Conservation (phyloP, 139 green algal genomes). For the Pseudopediastrum boryanum region DNA sequence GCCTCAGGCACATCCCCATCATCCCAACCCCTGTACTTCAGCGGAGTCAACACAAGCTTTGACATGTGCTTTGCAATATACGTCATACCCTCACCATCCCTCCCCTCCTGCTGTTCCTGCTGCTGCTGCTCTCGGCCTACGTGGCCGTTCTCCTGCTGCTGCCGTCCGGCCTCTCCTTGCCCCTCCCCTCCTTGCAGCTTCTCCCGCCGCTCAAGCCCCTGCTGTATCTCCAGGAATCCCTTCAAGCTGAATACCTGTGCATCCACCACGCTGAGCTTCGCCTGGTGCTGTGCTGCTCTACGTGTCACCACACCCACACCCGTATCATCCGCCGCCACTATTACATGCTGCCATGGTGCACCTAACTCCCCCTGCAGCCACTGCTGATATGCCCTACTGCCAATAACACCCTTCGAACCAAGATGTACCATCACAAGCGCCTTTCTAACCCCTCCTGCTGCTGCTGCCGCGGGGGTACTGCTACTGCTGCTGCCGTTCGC, state of each 20-base stretch:
- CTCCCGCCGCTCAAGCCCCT: constrained; percentile 2
- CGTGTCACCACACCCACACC: constrained; percentile 70
- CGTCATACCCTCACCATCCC: not conserved
- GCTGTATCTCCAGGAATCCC: not conserved
- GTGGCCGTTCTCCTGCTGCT: not conserved
- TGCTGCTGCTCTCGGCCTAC: not conserved
- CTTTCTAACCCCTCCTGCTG: not conserved
- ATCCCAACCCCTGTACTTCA: too few relatives aligned
- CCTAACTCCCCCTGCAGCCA: constrained; percentile 38
- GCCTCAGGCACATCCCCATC: too few relatives aligned
- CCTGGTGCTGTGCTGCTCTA: constrained; percentile 55
- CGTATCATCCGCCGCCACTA: too few relatives aligned
- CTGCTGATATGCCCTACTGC: constrained; percentile 12
- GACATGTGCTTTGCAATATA: not conserved
- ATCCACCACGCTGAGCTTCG: constrained; percentile 75
- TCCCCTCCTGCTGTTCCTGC: not conserved
- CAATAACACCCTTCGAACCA: constrained; percentile 19
- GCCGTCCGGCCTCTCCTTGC: not conserved
- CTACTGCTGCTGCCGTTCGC: not conserved
- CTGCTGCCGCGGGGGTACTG: constrained; percentile 13
- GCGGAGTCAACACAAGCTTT: too few relatives aligned
- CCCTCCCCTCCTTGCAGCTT: constrained; percentile 1
- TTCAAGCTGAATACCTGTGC: constrained; percentile 71
- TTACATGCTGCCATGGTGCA: constrained; percentile 21
- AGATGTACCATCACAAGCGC: constrained; percentile 36